A percentile compares a stretch with the other conserved stretches of the same genome.
Evolutionary conservation across 2,329 filamentous ascomycete genomes (phyloP).

Genomic region (Fusarium tjaetaba): DNA sequence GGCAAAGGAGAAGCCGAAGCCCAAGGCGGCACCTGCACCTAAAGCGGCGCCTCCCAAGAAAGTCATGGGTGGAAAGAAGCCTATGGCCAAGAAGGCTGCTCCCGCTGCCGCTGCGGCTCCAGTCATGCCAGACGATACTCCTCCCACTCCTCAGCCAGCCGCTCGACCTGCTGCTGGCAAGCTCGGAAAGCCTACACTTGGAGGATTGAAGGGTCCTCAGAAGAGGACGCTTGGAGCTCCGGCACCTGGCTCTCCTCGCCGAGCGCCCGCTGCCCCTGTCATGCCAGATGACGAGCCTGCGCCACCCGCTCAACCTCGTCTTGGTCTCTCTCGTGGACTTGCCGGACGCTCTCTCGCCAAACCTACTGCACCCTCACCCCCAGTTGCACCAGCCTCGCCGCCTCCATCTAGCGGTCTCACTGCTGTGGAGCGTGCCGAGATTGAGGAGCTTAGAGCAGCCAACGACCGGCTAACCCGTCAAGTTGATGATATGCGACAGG

Average conservation of each 20-base stretch:
- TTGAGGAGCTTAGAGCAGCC: constrained; percentile 86
- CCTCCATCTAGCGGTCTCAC: constrained; percentile 73
- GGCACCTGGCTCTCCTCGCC: constrained; percentile 65
- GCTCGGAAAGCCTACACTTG: constrained; percentile 63
- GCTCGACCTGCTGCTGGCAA: constrained; percentile 62
- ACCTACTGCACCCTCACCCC: constrained; percentile 64
- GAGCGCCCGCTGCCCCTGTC: constrained; percentile 58
- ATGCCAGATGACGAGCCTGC: constrained; percentile 69
- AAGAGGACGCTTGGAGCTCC: constrained; percentile 63
- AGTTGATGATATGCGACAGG: constrained; percentile 82
- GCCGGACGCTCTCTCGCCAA: constrained; percentile 87
- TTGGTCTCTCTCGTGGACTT: constrained; percentile 79
- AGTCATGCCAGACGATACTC: constrained; percentile 58
- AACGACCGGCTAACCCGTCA: constrained; percentile 81
- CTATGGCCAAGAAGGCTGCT: constrained; percentile 57
- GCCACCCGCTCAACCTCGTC: constrained; percentile 68
- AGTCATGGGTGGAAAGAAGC: constrained; percentile 55
- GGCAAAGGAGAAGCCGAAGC: constrained; percentile 79
- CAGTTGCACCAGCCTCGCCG: constrained; percentile 64
- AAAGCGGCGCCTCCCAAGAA: constrained; percentile 63
- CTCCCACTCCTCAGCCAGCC: constrained; percentile 67
- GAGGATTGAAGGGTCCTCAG: constrained; percentile 69
- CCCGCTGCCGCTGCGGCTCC: constrained; percentile 48
- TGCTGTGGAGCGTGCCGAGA: constrained; percentile 86
- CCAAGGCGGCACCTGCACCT: constrained; percentile 68